Conservation (phyloP, 2,329 filamentous ascomycete species). For the Thielaviopsis populi region DNA sequence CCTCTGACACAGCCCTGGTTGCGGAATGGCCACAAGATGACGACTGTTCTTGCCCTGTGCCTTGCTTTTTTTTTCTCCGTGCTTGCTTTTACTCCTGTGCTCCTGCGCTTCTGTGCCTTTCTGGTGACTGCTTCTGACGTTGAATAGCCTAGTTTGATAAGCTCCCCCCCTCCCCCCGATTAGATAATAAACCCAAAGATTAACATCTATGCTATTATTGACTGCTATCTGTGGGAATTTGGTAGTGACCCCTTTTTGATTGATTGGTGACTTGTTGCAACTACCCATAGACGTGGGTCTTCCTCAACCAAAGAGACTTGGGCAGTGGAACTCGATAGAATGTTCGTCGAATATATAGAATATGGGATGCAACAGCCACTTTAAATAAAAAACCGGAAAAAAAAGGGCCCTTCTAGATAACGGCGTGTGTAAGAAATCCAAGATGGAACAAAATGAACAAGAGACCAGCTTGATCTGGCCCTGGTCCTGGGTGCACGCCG, state of each 20-base stretch:
- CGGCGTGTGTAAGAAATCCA: neutral
- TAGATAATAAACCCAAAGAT: slow-evolving; percentile 14
- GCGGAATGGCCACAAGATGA: neutral
- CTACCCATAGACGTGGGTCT: neutral
- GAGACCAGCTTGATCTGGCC: neutral
- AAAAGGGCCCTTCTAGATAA: neutral
- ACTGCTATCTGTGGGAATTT: neutral
- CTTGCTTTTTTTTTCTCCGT: slow-evolving; percentile 6
- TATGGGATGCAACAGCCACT: neutral
- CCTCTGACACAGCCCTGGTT: neutral
- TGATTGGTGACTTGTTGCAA: neutral
- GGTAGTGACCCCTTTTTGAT: neutral
- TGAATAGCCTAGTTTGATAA: neutral
- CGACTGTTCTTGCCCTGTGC: neutral
- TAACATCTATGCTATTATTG: neutral
- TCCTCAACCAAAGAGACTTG: neutral
- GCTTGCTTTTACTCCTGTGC: neutral
- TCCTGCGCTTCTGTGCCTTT: neutral
- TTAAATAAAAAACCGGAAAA: neutral
- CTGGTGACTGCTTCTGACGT: neutral
- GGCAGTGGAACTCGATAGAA: neutral
- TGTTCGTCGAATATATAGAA: neutral
- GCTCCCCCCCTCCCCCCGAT: neutral
- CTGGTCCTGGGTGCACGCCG: no score
- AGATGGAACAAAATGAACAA: neutral